A percentile compares a stretch with the other conserved stretches of the same genome.
These are phyloP conservation scores for Trametes sanguinea DNA, from an alignment of 768 basidiomycete genomes.

Conservation along the genomic window DNA sequence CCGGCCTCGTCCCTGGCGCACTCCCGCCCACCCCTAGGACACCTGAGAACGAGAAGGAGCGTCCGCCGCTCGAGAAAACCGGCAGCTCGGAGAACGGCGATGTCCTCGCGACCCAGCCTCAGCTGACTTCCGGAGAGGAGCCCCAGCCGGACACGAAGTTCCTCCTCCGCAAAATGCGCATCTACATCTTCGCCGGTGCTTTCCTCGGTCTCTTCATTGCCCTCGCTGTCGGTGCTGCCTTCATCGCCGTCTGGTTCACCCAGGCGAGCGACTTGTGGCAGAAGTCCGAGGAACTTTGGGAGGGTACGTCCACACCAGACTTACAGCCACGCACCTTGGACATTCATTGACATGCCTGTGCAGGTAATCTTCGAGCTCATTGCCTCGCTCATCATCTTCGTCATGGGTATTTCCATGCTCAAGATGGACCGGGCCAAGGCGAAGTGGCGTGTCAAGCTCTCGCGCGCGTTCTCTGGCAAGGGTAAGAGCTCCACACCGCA, in stretches of 20 bases:
- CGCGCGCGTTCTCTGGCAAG: conserved; percentile 68
- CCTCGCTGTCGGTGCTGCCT: conserved; percentile 83
- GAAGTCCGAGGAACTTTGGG: conserved; percentile 88
- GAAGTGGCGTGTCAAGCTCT: conserved; percentile 93
- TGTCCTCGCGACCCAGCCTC: conserved; percentile 20
- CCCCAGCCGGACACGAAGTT: conserved; percentile 37
- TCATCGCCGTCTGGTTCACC: conserved; percentile 95
- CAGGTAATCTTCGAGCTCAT: conserved; percentile 72
- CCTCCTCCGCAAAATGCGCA: conserved; percentile 66
- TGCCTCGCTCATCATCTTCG: conserved; percentile 80
- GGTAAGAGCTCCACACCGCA: conserved; percentile 38
- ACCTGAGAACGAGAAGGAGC: conserved; percentile 25
- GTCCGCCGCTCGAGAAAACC: conserved; percentile 8
- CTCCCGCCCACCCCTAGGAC: conserved; percentile 11
- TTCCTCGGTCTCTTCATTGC: conserved; percentile 75
- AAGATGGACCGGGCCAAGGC: conserved; percentile 92
- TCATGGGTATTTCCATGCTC: conserved; percentile 94
- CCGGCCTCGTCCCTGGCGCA: conserved; percentile 15
- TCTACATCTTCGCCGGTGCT: conserved; percentile 81
- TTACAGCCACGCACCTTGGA: conserved; percentile 2
- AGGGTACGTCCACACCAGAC: conserved; percentile 56
- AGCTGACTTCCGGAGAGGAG: conserved; percentile 26
- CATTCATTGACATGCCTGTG: background rate
- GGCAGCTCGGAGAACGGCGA: conserved; percentile 17
- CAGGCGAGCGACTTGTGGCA: conserved; percentile 82